phyloP scores from a whole-genome alignment of 2,329 filamentous ascomycete genomes.

The Trichophyton verrucosum region DNA sequence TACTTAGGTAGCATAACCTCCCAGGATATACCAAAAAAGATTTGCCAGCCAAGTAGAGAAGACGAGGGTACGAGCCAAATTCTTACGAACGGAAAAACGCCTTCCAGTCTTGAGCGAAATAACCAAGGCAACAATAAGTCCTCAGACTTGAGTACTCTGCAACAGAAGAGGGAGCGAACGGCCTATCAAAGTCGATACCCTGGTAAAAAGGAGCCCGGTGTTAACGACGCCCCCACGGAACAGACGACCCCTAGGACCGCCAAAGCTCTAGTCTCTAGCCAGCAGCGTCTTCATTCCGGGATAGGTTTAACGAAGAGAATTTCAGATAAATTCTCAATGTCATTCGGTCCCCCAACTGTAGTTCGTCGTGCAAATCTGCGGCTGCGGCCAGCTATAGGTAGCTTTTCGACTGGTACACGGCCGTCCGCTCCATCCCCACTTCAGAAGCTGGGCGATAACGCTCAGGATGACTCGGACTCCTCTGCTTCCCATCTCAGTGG shows the following conservation, averaged over 20 bases:
- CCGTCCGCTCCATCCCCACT: conserved; percentile 10
- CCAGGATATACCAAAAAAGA: neutral
- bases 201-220: neutral
- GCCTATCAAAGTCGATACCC: neutral
- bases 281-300: conserved; percentile 17
- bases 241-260: neutral
- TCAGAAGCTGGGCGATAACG: conserved; percentile 19
- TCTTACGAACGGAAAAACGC: neutral
- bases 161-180: neutral
- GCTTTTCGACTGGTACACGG: conserved; percentile 18
- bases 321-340: conserved; percentile 27
- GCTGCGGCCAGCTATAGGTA: conserved; percentile 20
- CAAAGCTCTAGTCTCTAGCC: neutral
- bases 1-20: neutral
- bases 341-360: conserved; percentile 31
- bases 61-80: neutral
- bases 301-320: conserved; percentile 23
- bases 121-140: neutral
- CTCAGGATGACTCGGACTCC: conserved; percentile 24
- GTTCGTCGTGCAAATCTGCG: conserved; percentile 27
- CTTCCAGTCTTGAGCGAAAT: neutral
- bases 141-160: neutral
- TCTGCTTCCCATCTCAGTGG: conserved; percentile 21
- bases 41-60: neutral
- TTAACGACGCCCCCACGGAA: neutral